Base-by-base conservation (phyloP, 768 basidiomycete species). In the Cyathus striatus region DNA sequence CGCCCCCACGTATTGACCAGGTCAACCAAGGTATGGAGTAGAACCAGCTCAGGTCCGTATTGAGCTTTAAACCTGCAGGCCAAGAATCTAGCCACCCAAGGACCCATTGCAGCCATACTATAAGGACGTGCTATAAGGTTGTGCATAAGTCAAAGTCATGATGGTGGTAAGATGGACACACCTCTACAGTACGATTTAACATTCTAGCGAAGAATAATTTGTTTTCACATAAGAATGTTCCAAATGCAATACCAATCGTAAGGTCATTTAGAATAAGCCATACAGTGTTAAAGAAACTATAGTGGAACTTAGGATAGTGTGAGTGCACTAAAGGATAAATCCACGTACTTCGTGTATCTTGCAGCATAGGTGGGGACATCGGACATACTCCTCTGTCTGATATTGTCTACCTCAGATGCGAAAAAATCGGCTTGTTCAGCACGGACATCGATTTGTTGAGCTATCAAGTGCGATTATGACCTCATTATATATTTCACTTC, bases 1-100 rank as follows among this genome's bases (percentile, higher is more conserved):
- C 93, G 64, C 4, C 74, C 79, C 90, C 91, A 97, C 2, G 76
- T 52, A 1, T 69, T 70, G 13, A 90, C 75, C 12, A 89, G 48
- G 20, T 73, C 73, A 2, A 83, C 68, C 39, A 96, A 83, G 0
- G 76, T 72, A 45, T 81, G 73, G 83, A 79, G 54, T 90, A 86
- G 57, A 96, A 86, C 20, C 72, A 69, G 51, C 90, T 90, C n/a
- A 99, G 74, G 52, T 97, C 90, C 0, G 90, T 90, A 55, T 98
- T 98, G 41, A 99, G 81, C 62, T 99, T 99, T 30, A 99, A 66
- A 1, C 96, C 95, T 1, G 84, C 92, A 0, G 95, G 95, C 95
- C 95, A 98, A 47, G 86, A 80, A 58, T 96, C 87, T 10, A 99
- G 72, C 94, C 93, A 97, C 1, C 70, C 52, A 2, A 97, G 68